Evolutionary conservation across 306 rosid genomes (phyloP), one percentile per base, ranked within the genome.

Genomic region (Trichosanthes truncata): DNA sequence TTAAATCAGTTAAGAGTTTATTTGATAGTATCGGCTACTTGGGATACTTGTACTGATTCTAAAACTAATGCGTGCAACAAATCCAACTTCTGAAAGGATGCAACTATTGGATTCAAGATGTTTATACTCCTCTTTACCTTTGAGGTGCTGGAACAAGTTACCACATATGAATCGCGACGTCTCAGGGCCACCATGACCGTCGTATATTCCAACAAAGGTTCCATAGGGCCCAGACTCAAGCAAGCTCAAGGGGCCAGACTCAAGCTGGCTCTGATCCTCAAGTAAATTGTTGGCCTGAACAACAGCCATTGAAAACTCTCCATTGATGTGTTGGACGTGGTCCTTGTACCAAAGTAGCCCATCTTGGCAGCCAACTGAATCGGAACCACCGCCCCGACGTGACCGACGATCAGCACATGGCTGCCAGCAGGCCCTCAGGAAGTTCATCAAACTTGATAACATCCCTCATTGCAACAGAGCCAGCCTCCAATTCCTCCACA

Each of bases 101-200:
- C 75, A 77, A 17, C 41, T 25, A 21, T 13, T 25, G 51, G 10
- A 20, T 66, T 38, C 49, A 71, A 43, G 25, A 25, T 61, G 74
- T 26, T 62, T 40, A 4, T 40, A 36, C 74, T 52, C 87, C 76
- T 89, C 88, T 77, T 29, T 92, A 93, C 97, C 80, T 84, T 94
- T 94, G 15, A 94, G 84, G 81, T 94, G 92, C 77, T 86, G 96
- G 82, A 94, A 94, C 40, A 94, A 91, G 61, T 88, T 76, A 80
- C 89, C 92, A 61, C 89, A 87, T 38, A 94, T 45, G 84, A 82
- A 94, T 6, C 96, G 94, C 2, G 98, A 92, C 1, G 98, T 94
- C 89, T 92, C 98, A 0, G 98, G 98, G 56, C 98, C 98, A 0
- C 98, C 97, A 20, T 94, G 98, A 71, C 98, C 97, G 51, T 92